Evolutionary conservation across 352 stramenopile genomes (phyloP).

Genomic region (Aphanomyces invadans): DNA sequence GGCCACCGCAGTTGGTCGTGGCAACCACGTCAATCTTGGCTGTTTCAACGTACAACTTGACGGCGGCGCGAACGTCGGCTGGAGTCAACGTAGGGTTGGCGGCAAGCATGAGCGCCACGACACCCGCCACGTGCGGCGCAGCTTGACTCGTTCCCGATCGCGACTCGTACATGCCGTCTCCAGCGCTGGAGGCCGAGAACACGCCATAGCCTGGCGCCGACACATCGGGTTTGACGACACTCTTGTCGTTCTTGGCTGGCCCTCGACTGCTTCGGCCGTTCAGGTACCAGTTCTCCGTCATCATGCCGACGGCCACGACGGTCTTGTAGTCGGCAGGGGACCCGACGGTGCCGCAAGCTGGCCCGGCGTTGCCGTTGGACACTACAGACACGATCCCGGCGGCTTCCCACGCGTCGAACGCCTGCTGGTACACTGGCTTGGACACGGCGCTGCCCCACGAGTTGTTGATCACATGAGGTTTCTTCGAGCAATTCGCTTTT

Average conservation of each 20-base stretch:
- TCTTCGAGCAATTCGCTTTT: conserved; percentile 43
- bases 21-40: conserved; percentile 30
- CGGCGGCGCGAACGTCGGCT: conserved; percentile 35
- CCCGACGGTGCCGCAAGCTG: conserved; percentile 40
- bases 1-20: conserved; percentile 30
- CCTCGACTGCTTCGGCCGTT: conserved; percentile 49
- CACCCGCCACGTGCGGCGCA: conserved; percentile 47
- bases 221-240: conserved; percentile 47
- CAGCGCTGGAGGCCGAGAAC: conserved; percentile 40
- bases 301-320: conserved; percentile 53
- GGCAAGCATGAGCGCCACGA: conserved; percentile 46
- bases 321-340: conserved; percentile 47
- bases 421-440: conserved; percentile 35
- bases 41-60: conserved; percentile 31
- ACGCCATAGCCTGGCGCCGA: conserved; percentile 40
- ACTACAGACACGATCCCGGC: conserved; percentile 54
- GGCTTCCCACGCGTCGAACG: conserved; percentile 38
- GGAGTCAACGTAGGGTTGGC: conserved; percentile 34
- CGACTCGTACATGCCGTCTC: conserved; percentile 41
- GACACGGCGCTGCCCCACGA: conserved; percentile 41
- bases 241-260: conserved; percentile 30
- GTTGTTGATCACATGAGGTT: conserved; percentile 26
- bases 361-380: conserved; percentile 45
- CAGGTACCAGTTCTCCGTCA: conserved; percentile 39
- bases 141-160: conserved; percentile 65